Base-by-base conservation (phyloP, 441 rosid genomes). In the Oxalis stricta region DNA sequence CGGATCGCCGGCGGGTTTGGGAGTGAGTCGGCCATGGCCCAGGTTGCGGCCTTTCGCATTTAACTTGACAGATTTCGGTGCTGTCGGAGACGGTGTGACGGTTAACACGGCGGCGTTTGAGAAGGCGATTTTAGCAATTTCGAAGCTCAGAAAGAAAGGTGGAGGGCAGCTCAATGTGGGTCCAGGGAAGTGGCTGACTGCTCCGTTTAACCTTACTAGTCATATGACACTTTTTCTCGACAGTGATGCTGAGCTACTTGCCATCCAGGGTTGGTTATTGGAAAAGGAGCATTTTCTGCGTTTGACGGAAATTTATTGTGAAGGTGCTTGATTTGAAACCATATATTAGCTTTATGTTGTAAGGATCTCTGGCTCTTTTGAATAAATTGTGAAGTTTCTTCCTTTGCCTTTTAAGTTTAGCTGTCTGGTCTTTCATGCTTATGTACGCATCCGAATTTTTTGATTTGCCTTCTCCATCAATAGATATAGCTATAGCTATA, bases 161-260 rank as follows among this genome's bases (percentile, higher is more conserved):
- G 92, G 92, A 3, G 95, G 82, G 9, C 95, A 86, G 84, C 78
- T 91, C 32, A 86, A 83, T 63, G 91, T 91, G 54, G 85, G 85
- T 15, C 76, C 91, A 0, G 95, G 96, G 22, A 70, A 61, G 46
- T 91, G 99, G 99, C 76, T 91, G 1, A 83, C 99, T 40, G 91
- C 87, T 10, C 99, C 99, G 38, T 91, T 91, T 65, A 91, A 91
- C 66, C 83, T 86, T 26, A 83, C 96, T 5, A 91, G 99, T 50
- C 85, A 81, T 44, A 75, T 91, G 77, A 91, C 99, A 37, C 54
- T 91, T 33, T 91, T 91, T 52, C 91, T 91, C 12, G 85, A 93
- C 11, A 77, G 81, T 59, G 85, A 75, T 63, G 75, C 81, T 32
- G 95, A 77, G 61, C 75, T 91, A 44, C 91, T 91, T 19, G 99